Percentiles rank a stretch among this genome's conserved stretches.
Conservation (phyloP, 31 red algal species). For the Endocladia muricata region DNA sequence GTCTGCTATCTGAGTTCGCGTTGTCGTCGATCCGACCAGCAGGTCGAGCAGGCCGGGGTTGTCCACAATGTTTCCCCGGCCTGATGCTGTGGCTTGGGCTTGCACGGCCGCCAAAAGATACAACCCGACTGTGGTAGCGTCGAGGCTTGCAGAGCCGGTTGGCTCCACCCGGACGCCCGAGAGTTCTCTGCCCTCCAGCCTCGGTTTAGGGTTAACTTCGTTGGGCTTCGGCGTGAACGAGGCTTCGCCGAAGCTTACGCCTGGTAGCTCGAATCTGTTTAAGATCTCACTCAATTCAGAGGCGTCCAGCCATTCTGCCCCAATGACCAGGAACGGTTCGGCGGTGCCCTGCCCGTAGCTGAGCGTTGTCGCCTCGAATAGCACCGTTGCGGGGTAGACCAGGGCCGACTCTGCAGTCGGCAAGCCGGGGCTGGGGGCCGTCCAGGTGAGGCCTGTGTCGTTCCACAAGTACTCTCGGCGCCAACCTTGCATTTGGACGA, state of each 20-base stretch:
- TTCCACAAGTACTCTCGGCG: neutral
- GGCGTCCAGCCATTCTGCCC: neutral
- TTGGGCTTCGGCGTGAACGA: neutral
- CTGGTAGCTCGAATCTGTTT: neutral
- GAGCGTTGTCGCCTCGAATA: neutral
- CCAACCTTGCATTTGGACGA: neutral
- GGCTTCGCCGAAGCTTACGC: neutral
- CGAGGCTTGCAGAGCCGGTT: too few relatives aligned
- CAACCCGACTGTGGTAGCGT: too few relatives aligned
- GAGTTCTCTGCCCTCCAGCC: too few relatives aligned
- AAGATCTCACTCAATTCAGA: neutral
- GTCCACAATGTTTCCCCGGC: too few relatives aligned
- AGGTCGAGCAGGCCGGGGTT: too few relatives aligned
- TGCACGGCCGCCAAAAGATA: too few relatives aligned
- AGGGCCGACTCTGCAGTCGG: neutral
- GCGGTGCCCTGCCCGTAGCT: neutral
- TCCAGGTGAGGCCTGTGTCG: neutral
- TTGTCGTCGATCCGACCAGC: too few relatives aligned
- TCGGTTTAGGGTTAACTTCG: too few relatives aligned
- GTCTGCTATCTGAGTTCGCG: too few relatives aligned
- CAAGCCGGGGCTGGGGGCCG: neutral
- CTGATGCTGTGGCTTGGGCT: too few relatives aligned
- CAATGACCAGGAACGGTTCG: neutral
- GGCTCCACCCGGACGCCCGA: too few relatives aligned
- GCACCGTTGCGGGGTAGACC: neutral